Evolutionary conservation across 495 filamentous ascomycete genomes (phyloP).

Genomic region (Tuber magnatum): DNA sequence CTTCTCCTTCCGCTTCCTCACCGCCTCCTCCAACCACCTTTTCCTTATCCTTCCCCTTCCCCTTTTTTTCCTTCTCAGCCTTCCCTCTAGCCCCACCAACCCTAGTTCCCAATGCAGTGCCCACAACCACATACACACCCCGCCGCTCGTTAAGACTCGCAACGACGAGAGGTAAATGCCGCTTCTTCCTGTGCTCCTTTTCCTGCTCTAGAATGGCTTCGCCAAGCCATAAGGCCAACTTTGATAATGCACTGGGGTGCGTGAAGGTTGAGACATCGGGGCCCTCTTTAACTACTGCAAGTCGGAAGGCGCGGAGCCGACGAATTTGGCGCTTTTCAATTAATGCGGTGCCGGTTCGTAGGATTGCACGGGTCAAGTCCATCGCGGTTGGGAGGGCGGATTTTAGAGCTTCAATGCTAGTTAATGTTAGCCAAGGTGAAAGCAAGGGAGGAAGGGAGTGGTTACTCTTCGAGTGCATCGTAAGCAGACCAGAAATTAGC

Average conservation of each 20-base stretch:
- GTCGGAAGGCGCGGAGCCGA: slow-evolving; percentile 82
- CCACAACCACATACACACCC: slow-evolving; percentile 84
- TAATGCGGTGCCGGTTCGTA: slow-evolving; percentile 82
- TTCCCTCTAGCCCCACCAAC: slow-evolving; percentile 59
- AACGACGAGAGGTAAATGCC: slow-evolving; percentile 78
- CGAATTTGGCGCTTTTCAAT: slow-evolving; percentile 91
- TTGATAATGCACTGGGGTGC: slow-evolving; percentile 83
- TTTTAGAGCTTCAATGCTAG: slow-evolving; percentile 65
- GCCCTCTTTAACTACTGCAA: slow-evolving; percentile 91
- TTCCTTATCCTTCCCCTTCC: slow-evolving; percentile 43
- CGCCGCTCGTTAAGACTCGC: slow-evolving; percentile 81
- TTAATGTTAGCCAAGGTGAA: slow-evolving; percentile 28
- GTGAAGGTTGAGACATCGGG: slow-evolving; percentile 82
- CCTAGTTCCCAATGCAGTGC: slow-evolving; percentile 62
- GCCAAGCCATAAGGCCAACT: slow-evolving; percentile 86
- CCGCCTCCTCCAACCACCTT: slow-evolving; percentile 54
- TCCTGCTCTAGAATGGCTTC: slow-evolving; percentile 89
- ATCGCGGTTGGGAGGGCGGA: slow-evolving; percentile 74
- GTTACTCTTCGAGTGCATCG: slow-evolving; percentile 69
- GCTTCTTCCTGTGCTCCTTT: slow-evolving; percentile 61
- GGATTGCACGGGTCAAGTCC: slow-evolving; percentile 82
- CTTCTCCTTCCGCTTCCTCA: slow-evolving; percentile 36
- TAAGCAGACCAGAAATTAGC: slow-evolving; percentile 87
- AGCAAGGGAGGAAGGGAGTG: background rate
- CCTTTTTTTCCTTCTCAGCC: slow-evolving; percentile 55